phyloP scores from a whole-genome alignment of 2,329 filamentous ascomycete genomes.

The Teratosphaeria pseudoeucalypti region DNA sequence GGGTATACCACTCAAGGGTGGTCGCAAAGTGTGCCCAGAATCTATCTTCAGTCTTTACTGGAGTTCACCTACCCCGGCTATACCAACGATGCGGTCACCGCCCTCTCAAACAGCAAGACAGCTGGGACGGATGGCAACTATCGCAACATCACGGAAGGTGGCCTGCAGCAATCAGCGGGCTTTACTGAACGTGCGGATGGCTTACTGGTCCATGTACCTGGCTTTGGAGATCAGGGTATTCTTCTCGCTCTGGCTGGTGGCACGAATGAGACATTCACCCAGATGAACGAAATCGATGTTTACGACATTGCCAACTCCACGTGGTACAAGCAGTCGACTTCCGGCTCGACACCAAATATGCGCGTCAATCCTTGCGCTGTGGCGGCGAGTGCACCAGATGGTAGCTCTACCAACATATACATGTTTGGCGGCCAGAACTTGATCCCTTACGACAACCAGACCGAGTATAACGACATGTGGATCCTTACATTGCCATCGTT shows the following conservation, averaged over 20 bases:
- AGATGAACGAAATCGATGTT: conserved; percentile 67
- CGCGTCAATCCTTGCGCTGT: conserved; percentile 61
- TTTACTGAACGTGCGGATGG: conserved; percentile 69
- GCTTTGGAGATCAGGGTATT: conserved; percentile 64
- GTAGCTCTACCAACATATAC: conserved; percentile 62
- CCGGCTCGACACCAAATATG: conserved; percentile 47
- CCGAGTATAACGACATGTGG: conserved; percentile 64
- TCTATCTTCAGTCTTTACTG: conserved; percentile 64
- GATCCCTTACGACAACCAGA: conserved; percentile 48
- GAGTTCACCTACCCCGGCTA: conserved; percentile 68
- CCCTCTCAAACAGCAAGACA: conserved; percentile 41
- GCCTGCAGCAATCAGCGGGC: conserved; percentile 53
- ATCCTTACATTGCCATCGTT: conserved; percentile 71
- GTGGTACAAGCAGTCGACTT: conserved; percentile 67
- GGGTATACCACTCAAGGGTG: conserved; percentile 53
- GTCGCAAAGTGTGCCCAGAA: conserved; percentile 51
- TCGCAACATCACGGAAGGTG: conserved; percentile 64
- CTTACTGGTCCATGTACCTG: conserved; percentile 63
- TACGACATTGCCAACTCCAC: conserved; percentile 61
- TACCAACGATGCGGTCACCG: conserved; percentile 51
- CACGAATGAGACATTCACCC: conserved; percentile 52
- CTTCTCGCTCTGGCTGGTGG: conserved; percentile 70
- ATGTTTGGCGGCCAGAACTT: conserved; percentile 70
- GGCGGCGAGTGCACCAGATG: conserved; percentile 51
- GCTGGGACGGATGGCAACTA: conserved; percentile 55